These are phyloP conservation scores for Debaryomycetaceae sp. DNA, from an alignment of 1,139 yeast species.

Conservation along the genomic window DNA sequence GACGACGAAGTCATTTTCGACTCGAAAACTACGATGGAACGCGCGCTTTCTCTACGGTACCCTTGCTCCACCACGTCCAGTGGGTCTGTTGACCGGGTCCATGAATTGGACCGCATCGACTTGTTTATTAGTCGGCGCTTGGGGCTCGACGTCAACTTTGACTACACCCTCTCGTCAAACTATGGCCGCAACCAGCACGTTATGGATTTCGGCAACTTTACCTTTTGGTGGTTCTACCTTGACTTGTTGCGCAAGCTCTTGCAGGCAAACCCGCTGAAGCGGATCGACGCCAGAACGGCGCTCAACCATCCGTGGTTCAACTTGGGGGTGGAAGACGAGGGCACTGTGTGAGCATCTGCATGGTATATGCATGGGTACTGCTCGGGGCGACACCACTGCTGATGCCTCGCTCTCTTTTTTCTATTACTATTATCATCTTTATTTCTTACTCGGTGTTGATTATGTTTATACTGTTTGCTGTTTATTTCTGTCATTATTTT, in stretches of 20 bases:
- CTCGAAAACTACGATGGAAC: slow-evolving; percentile 15
- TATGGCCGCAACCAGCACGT: slow-evolving; percentile 30
- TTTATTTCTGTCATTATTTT: no score
- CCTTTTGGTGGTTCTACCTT: slow-evolving; percentile 68
- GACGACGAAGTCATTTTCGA: slow-evolving; percentile 21
- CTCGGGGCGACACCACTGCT: no score
- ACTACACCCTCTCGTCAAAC: slow-evolving; percentile 28
- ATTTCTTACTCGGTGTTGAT: no score
- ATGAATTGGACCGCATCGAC: slow-evolving; percentile 41
- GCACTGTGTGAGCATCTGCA: slow-evolving; percentile 34
- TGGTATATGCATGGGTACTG: no score
- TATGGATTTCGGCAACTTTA: slow-evolving; percentile 42
- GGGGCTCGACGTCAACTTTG: slow-evolving; percentile 32
- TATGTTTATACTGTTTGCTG: neutral
- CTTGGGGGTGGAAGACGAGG: slow-evolving; percentile 68
- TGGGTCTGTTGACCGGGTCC: slow-evolving; percentile 43
- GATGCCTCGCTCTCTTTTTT: no score
- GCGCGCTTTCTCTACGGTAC: slow-evolving; percentile 21
- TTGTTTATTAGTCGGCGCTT: slow-evolving; percentile 29
- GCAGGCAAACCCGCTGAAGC: slow-evolving; percentile 49
- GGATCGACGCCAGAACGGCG: slow-evolving; percentile 61
- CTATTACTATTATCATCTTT: no score
- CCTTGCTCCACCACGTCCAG: slow-evolving; percentile 29
- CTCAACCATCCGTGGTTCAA: slow-evolving; percentile 71
- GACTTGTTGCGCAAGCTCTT: slow-evolving; percentile 55